Conservation (phyloP, 1,139 yeast genomes). For the Debaryomyces nepalensis region DNA sequence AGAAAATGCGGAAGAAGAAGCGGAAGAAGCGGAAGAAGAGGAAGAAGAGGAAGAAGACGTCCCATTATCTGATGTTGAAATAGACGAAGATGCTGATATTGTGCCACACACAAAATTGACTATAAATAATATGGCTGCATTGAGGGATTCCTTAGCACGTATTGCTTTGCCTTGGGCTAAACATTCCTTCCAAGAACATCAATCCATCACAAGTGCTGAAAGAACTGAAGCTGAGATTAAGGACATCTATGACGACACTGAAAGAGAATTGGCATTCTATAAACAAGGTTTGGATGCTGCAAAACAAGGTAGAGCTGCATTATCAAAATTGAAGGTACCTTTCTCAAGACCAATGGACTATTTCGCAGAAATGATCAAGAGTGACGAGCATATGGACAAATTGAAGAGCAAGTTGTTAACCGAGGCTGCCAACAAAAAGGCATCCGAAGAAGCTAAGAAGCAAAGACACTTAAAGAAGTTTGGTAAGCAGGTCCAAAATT, state of each 20-base stretch:
- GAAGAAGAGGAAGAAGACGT: conserved; percentile 62
- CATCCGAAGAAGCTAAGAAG: conserved; percentile 90
- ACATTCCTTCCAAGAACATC: conserved; percentile 82
- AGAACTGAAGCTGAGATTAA: conserved; percentile 69
- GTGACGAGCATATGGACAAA: conserved; percentile 98
- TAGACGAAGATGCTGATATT: conserved; percentile 84
- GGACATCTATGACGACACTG: conserved; percentile 94
- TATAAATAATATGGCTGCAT: conserved; percentile 70
- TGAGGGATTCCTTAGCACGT: conserved; percentile 69
- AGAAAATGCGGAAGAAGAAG: conserved; percentile 50
- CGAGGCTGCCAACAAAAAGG: conserved; percentile 91
- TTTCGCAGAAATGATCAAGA: conserved; percentile 98
- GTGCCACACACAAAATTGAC: conserved; percentile 91
- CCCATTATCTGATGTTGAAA: conserved; percentile 77
- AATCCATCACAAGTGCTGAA: conserved; percentile 65
- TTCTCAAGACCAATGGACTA: conserved; percentile 93
- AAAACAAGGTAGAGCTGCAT: conserved; percentile 66
- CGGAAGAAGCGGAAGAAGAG: conserved; percentile 49
- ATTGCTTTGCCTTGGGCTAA: conserved; percentile 72
- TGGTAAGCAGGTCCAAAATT: conserved; percentile 96
- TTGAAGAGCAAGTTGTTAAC: conserved; percentile 78
- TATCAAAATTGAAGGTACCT: conserved; percentile 73
- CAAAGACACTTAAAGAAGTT: conserved; percentile 95
- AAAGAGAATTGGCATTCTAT: conserved; percentile 71
- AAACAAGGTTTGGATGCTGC: conserved; percentile 93